Evolutionary conservation across 208 protist genomes (phyloP).

Genomic region (Strigomonas culicis): DNA sequence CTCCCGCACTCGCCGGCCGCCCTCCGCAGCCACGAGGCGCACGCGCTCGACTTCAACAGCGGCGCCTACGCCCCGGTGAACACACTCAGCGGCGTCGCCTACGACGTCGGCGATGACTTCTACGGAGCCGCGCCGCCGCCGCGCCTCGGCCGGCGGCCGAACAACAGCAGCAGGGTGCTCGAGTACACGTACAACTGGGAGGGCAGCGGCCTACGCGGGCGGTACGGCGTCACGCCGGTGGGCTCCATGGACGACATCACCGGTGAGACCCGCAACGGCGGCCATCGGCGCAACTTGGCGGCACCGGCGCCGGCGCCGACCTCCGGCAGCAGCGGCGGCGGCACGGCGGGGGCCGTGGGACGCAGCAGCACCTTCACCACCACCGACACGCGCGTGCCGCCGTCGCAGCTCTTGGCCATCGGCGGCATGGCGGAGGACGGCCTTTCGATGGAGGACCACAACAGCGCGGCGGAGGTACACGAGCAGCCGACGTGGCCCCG

Average conservation of each 20-base stretch:
- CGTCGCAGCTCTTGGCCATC: neutral
- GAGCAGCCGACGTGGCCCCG: neutral
- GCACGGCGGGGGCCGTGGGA: neutral
- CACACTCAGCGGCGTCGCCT: conserved; percentile 47
- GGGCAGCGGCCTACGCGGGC: neutral
- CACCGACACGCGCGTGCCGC: neutral
- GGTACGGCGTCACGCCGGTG: neutral
- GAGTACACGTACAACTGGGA: neutral
- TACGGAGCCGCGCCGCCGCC: conserved; percentile 10
- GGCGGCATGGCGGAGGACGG: neutral
- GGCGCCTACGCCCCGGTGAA: neutral
- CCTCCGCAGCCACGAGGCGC: neutral
- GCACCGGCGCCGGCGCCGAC: no score
- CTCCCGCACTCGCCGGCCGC: neutral
- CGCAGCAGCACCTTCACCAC: neutral
- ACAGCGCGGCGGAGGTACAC: neutral
- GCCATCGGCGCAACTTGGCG: no score
- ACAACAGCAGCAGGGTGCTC: neutral
- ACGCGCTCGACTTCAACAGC: neutral
- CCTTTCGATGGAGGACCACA: neutral
- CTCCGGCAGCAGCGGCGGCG: no score
- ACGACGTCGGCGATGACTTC: conserved; percentile 46
- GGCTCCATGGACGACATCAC: no score
- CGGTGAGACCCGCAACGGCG: no score
- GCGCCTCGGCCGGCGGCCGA: neutral